Percentiles rank a stretch among this genome's conserved stretches.
These are phyloP conservation scores for Magnusiomyces suaveolens DNA, from an alignment of 1,139 yeast genomes.

Conservation along the genomic window DNA sequence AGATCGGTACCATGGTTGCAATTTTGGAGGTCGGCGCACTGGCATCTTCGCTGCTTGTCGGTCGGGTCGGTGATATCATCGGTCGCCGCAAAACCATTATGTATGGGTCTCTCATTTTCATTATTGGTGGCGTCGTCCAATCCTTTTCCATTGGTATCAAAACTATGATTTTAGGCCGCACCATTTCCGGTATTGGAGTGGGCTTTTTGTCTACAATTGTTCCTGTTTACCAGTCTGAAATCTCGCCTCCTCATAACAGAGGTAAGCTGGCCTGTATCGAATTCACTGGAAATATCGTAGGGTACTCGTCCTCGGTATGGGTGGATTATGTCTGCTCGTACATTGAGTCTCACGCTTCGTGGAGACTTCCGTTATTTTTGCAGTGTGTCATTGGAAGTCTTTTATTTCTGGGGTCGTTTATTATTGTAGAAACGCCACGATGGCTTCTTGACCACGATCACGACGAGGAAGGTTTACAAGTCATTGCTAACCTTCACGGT, in stretches of 20 bases:
- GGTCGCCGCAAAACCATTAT: conserved; percentile 78
- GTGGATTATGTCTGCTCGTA: conserved; percentile 73
- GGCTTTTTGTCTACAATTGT: conserved; percentile 88
- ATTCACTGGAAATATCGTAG: conserved; percentile 83
- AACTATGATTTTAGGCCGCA: conserved; percentile 59
- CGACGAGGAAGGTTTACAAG: conserved; percentile 79
- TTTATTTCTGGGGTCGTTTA: conserved; percentile 59
- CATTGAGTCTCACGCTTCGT: conserved; percentile 47
- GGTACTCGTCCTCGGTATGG: conserved; percentile 85
- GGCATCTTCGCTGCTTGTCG: conserved; percentile 65
- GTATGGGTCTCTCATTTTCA: conserved; percentile 71
- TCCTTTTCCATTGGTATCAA: conserved; percentile 44
- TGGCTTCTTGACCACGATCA: conserved; percentile 84
- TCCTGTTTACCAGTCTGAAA: conserved; percentile 90
- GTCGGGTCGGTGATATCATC: conserved; percentile 64
- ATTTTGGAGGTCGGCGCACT: conserved; percentile 78
- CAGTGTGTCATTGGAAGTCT: conserved; percentile 69
- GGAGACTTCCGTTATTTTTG: conserved; percentile 71
- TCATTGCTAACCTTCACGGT: conserved; percentile 70
- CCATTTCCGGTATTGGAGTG: conserved; percentile 78
- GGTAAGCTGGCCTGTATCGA: conserved; percentile 88
- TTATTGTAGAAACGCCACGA: conserved; percentile 81
- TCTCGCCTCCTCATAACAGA: conserved; percentile 79
- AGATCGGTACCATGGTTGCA: conserved; percentile 76
- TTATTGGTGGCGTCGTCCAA: conserved; percentile 72